Evolutionary conservation across 2,329 filamentous ascomycete species (phyloP).

Genomic region (Scopulariopsis brevicaulis): DNA sequence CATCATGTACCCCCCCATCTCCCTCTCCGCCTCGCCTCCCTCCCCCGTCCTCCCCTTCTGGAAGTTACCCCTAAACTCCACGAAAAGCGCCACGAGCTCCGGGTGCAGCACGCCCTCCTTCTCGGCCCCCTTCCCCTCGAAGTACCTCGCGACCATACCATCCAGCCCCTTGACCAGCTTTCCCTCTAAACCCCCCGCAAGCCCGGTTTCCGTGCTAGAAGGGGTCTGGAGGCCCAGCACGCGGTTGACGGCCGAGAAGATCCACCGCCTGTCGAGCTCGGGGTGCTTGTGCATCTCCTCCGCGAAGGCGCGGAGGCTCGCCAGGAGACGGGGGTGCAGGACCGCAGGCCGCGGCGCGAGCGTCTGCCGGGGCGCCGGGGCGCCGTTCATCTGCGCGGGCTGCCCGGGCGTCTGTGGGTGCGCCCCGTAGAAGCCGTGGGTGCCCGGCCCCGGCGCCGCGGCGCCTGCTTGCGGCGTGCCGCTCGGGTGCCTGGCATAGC

Average conservation of each 20-base stretch:
- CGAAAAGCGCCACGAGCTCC: constrained; percentile 1
- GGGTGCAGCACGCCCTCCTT: not conserved
- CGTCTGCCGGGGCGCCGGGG: not conserved
- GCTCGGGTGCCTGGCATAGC: not conserved
- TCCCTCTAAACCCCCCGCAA: not conserved
- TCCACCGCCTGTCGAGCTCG: constrained; percentile 1
- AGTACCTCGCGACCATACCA: not conserved
- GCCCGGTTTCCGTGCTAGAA: not conserved
- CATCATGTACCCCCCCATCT: constrained; percentile 4
- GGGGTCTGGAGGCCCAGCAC: constrained; percentile 34
- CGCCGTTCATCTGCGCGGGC: constrained; percentile 5
- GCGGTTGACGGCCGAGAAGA: constrained; percentile 41
- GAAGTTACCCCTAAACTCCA: not conserved
- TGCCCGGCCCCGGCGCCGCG: not conserved
- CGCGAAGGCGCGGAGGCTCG: not conserved
- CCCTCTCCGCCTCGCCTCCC: not conserved
- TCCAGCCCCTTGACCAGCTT: constrained; percentile 1
- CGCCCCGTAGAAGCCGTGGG: not conserved
- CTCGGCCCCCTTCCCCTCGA: not conserved
- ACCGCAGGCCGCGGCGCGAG: constrained; percentile 3
- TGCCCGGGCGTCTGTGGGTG: not conserved
- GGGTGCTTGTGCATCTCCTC: not conserved
- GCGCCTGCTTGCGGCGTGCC: not conserved
- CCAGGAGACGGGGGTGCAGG: constrained; percentile 1
- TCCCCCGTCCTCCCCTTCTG: not conserved